Evolutionary conservation across 164 flowering plant species (phyloP), one percentile per base, ranked within the genome.

Genomic region (Taxillus chinensis): DNA sequence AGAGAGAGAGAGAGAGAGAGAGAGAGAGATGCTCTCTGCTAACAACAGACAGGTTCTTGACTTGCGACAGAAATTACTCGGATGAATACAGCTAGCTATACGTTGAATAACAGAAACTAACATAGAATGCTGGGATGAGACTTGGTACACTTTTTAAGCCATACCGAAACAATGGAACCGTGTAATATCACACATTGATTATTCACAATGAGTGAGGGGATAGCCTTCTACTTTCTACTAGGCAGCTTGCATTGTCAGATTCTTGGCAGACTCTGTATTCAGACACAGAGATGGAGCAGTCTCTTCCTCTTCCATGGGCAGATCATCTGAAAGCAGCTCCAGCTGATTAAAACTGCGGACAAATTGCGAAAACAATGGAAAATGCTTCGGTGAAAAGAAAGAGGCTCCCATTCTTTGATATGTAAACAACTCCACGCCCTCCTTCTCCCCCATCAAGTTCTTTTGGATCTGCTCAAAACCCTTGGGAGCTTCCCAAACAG

Each of bases 321-420:
- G 62, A 70, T 89, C 92, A 60, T 89, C 96, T 0, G 72, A 60
- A 56, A 68, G 74, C 73, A 74, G 6, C 41, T 68, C 81, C 7
- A 59, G 77, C 57, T 79, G 75, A 65, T 74, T 66, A 8, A 89
- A 68, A 55, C 68, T 74, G 64, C 90, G 71, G 6, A 83, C 82
- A 41, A 92, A 81, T 62, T 68, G 64, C 0, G 92, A 71, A 70
- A 92, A 92, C 10, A 71, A 51, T 41, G 89, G 92, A 37, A 85
- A 90, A 65, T 90, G 89, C 56, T 85, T 84, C 0, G 98, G 96
- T 2, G 98, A 90, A 76, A 92, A 92, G 81, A 92, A 92, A 57
- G 78, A 64, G 5, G 93, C 92, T 37, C 98, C 98, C 97, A 93
- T 93, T 65, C 98, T 86, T 70, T 90, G 87, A 64, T 88, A 88